Percentiles rank a stretch among this genome's conserved stretches.
Evolutionary conservation across 75 land plant genomes (phyloP).

Genomic region (Picea sitchensis): DNA sequence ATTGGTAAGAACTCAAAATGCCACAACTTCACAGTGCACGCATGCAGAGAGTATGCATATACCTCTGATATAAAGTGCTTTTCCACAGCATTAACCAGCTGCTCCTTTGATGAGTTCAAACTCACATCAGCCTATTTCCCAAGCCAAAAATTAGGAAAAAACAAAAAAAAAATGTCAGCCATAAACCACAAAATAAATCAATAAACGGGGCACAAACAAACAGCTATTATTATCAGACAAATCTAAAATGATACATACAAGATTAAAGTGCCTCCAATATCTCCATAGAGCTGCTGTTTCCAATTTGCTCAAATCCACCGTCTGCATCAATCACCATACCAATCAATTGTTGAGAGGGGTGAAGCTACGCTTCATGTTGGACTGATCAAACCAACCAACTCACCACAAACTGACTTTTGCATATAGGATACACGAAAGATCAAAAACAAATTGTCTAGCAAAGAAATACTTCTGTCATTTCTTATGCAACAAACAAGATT

Average conservation of each 20-base stretch:
- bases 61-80: slow-evolving; percentile 75
- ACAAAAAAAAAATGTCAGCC: not conserved
- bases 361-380: not conserved
- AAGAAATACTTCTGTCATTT: no score
- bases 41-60: not conserved
- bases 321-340: slow-evolving; percentile 30
- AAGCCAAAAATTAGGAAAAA: not conserved
- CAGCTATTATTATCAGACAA: not conserved
- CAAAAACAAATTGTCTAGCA: no score
- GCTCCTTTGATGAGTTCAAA: slow-evolving; percentile 58
- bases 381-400: no score
- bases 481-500: no score
- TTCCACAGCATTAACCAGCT: slow-evolving; percentile 53
- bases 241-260: slow-evolving; percentile 31
- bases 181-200: not conserved
- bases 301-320: slow-evolving; percentile 59
- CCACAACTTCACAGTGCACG: not conserved
- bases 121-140: slow-evolving; percentile 37
- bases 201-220: not conserved
- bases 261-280: slow-evolving; percentile 66
- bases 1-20: not conserved
- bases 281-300: slow-evolving; percentile 57
- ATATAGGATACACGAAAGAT: no score
- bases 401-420: no score
- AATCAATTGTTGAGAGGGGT: not conserved